Conservation (phyloP, 2,329 filamentous ascomycete genomes). For the Intubia oerlemansii region DNA sequence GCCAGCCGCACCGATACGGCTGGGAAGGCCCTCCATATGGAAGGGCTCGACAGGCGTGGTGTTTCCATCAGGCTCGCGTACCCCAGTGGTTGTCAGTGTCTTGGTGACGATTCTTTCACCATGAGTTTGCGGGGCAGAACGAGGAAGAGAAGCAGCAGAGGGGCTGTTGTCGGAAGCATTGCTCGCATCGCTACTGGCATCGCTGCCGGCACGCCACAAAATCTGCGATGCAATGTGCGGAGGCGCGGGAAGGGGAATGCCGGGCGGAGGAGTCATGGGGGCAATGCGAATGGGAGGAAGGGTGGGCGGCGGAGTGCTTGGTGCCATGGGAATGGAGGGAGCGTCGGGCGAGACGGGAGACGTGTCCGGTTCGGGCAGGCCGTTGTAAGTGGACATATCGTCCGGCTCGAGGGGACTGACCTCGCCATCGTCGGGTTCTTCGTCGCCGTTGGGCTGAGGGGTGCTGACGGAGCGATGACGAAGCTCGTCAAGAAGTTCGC, state of each 20-base stretch:
- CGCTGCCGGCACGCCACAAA: slow-evolving; percentile 7
- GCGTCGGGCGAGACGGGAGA: no score
- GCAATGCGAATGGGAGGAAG: no score
- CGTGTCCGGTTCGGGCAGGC: no score
- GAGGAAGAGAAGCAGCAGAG: background rate
- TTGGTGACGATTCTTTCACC: background rate
- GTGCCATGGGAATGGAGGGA: no score
- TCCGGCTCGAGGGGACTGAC: slow-evolving; percentile 2
- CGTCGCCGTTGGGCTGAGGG: background rate
- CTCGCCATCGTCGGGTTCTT: background rate
- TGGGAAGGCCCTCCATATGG: slow-evolving; percentile 24
- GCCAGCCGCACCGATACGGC: slow-evolving; percentile 19
- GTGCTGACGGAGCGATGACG: no score
- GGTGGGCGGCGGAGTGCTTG: no score
- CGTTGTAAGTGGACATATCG: background rate
- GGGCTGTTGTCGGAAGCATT: no score
- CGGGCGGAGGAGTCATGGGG: no score
- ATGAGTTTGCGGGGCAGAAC: background rate
- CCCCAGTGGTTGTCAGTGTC: background rate
- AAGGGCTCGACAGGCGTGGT: slow-evolving; percentile 26
- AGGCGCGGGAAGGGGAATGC: slow-evolving; percentile 2
- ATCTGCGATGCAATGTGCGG: slow-evolving; percentile 4
- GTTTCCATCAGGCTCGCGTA: slow-evolving; percentile 11
- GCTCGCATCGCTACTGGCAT: background rate
- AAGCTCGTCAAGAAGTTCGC: no score